Conservation (phyloP, 2,329 filamentous ascomycete genomes). For the Xylaria polymorpha region DNA sequence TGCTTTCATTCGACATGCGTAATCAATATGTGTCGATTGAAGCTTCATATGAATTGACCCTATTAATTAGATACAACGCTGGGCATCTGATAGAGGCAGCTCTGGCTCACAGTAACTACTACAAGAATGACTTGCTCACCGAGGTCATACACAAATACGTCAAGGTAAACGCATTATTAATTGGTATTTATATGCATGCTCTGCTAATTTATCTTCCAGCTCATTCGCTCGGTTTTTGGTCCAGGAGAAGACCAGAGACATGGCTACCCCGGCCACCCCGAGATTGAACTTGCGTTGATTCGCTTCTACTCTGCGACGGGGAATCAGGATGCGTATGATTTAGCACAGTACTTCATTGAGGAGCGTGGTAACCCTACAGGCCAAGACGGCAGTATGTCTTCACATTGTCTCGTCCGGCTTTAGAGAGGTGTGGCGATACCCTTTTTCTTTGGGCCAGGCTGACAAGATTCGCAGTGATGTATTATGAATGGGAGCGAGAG, state of each 20-base stretch:
- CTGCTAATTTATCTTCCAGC: slow-evolving; percentile 30
- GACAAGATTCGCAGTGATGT: slow-evolving; percentile 52
- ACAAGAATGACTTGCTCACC: slow-evolving; percentile 63
- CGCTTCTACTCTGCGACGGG: slow-evolving; percentile 53
- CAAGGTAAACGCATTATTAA: slow-evolving; percentile 37
- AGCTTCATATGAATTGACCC: slow-evolving; percentile 12
- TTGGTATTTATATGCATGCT: not conserved
- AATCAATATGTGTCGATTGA: slow-evolving; percentile 1
- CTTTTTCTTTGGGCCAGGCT: not conserved
- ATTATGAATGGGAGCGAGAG: slow-evolving; percentile 65
- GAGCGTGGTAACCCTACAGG: slow-evolving; percentile 67
- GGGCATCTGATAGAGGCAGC: slow-evolving; percentile 72
- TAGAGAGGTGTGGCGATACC: not conserved
- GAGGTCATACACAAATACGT: slow-evolving; percentile 66
- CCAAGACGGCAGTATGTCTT: slow-evolving; percentile 53
- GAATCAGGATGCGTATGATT: slow-evolving; percentile 53
- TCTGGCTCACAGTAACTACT: slow-evolving; percentile 65
- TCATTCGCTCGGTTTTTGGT: slow-evolving; percentile 65
- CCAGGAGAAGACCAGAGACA: slow-evolving; percentile 60
- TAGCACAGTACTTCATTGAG: slow-evolving; percentile 67
- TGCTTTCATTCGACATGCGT: not conserved
- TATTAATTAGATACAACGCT: slow-evolving; percentile 62
- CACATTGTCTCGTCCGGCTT: not conserved
- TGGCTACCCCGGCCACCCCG: slow-evolving; percentile 70
- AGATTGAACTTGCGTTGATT: slow-evolving; percentile 62